Conservation (phyloP, 2,329 filamentous ascomycete genomes). For the Diaporthe nobilis region DNA sequence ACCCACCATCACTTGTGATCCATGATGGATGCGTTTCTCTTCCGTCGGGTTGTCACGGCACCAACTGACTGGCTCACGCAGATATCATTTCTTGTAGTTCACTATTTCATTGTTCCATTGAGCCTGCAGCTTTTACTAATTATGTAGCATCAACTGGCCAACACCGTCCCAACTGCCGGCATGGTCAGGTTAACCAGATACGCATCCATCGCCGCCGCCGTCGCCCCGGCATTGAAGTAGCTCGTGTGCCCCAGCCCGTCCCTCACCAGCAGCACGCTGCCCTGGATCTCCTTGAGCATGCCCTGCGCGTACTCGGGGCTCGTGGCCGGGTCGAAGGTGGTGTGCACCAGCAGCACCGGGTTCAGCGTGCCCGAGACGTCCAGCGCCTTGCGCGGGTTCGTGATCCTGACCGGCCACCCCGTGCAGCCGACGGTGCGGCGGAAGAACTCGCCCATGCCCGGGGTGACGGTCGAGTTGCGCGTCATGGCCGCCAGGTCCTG, state of each 20-base stretch:
- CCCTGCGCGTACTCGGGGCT: constrained; percentile 55
- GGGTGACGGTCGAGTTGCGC: constrained; percentile 50
- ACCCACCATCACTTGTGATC: background rate
- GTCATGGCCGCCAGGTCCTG: constrained; percentile 26
- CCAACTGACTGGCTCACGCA: too few relatives aligned
- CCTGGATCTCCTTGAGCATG: constrained; percentile 51
- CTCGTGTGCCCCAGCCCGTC: constrained; percentile 58
- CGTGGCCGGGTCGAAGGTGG: constrained; percentile 57
- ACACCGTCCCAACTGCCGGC: constrained; percentile 23
- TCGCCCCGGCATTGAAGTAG: constrained; percentile 50
- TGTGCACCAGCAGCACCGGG: constrained; percentile 55
- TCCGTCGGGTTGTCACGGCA: background rate
- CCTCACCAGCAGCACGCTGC: constrained; percentile 55
- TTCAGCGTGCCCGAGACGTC: constrained; percentile 45
- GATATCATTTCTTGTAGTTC: background rate
- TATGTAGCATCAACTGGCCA: background rate
- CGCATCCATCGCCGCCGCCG: constrained; percentile 49
- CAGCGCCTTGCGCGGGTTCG: constrained; percentile 52
- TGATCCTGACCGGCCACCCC: constrained; percentile 55
- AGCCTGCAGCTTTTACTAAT: background rate
- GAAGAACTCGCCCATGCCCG: constrained; percentile 53
- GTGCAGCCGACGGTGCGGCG: constrained; percentile 54
- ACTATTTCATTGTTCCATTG: background rate
- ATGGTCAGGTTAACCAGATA: constrained; percentile 47
- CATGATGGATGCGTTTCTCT: background rate